Percentiles rank a stretch among this genome's conserved stretches.
phyloP scores from a whole-genome alignment of 2,329 filamentous ascomycete genomes.

The Monilinia polystroma region DNA sequence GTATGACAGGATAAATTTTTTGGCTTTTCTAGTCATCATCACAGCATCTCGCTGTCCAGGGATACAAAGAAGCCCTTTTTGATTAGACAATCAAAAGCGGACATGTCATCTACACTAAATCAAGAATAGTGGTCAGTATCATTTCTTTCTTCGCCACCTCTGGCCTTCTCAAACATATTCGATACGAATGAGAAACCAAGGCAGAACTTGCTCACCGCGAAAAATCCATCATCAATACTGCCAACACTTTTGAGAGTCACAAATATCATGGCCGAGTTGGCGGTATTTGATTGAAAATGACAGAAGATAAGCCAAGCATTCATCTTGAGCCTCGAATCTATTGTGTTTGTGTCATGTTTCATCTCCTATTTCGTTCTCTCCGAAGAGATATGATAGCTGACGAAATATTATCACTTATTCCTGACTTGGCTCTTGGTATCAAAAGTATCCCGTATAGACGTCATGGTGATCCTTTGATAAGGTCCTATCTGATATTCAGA shows the following conservation, averaged over 20 bases:
- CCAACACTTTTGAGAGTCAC: not conserved
- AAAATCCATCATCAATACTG: not conserved
- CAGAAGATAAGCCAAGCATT: not conserved
- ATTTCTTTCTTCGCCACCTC: not conserved
- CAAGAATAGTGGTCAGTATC: not conserved
- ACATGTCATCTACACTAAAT: not conserved
- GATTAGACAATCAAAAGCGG: not conserved
- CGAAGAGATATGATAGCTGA: not conserved
- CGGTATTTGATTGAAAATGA: not conserved
- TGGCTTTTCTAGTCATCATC: not conserved
- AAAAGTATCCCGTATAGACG: constrained; percentile 3
- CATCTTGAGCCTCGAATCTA: not conserved
- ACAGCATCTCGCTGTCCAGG: not conserved
- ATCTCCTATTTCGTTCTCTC: not conserved
- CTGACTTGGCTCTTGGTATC: not conserved
- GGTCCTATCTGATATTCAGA: not conserved
- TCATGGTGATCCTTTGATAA: constrained; percentile 11
- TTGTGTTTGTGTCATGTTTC: not conserved
- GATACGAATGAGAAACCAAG: not conserved
- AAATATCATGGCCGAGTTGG: not conserved
- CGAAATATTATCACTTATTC: not conserved
- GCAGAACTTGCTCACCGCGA: not conserved
- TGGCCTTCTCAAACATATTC: not conserved
- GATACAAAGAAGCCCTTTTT: not conserved
- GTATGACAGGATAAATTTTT: not conserved